Evolutionary conservation across 257 asterid genomes (phyloP).

Genomic region (Nicotiana tomentosiformis): DNA sequence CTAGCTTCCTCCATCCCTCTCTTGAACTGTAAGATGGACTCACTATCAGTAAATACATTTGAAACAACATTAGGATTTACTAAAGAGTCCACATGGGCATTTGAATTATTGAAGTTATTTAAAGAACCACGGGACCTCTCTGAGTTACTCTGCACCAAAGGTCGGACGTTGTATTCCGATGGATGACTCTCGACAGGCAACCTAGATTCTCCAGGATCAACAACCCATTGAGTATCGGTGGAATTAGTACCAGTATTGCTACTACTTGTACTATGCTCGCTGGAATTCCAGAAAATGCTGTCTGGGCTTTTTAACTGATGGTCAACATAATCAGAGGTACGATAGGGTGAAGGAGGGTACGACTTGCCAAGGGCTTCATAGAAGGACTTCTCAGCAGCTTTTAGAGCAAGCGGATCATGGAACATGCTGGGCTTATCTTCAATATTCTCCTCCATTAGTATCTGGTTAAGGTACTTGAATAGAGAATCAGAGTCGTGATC

Average conservation of each 20-base stretch:
- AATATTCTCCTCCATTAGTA: slow-evolving; percentile 78
- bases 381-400: slow-evolving; percentile 77
- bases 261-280: slow-evolving; percentile 46
- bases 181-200: slow-evolving; percentile 20
- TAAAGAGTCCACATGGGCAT: slow-evolving; percentile 30
- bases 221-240: slow-evolving; percentile 37
- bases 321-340: slow-evolving; percentile 11
- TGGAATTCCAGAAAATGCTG: slow-evolving; percentile 41
- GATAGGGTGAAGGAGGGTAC: slow-evolving; percentile 51
- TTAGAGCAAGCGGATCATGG: slow-evolving; percentile 82
- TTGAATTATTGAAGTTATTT: slow-evolving; percentile 21
- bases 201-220: slow-evolving; percentile 50
- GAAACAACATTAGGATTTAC: slow-evolving; percentile 28
- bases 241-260: slow-evolving; percentile 38
- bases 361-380: slow-evolving; percentile 73
- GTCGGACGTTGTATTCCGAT: slow-evolving; percentile 29
- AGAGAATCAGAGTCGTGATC: slow-evolving; percentile 83
- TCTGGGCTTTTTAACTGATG: slow-evolving; percentile 58
- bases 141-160: slow-evolving; percentile 25
- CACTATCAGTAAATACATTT: slow-evolving; percentile 47
- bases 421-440: slow-evolving; percentile 92
- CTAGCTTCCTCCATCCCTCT: slow-evolving; percentile 95
- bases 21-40: slow-evolving; percentile 73
- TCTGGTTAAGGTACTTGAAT: slow-evolving; percentile 75
- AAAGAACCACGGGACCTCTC: slow-evolving; percentile 23